These are phyloP conservation scores for Termitomyces eurrhizus DNA, from an alignment of 768 basidiomycete species.

Conservation along the genomic window DNA sequence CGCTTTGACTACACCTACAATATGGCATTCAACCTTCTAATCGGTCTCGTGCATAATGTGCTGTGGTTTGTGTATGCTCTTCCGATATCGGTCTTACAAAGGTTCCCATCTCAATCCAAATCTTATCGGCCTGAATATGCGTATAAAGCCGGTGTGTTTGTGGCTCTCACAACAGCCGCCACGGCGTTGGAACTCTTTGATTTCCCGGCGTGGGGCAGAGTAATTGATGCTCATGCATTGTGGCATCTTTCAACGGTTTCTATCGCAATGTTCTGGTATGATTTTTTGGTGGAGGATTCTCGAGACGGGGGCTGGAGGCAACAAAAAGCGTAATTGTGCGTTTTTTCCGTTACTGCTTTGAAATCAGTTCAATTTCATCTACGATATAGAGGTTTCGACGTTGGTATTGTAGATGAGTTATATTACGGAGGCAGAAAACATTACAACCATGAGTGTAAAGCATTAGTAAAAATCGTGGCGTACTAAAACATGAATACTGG, in stretches of 20 bases:
- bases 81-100: conserved; percentile 45
- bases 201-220: conserved; percentile 74
- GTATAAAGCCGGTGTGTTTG: conserved; percentile 54
- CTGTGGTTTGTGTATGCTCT: conserved; percentile 78
- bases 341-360: neutral
- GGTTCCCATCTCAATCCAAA: conserved; percentile 52
- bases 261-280: conserved; percentile 78
- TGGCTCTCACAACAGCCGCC: conserved; percentile 67
- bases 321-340: conserved; percentile 22
- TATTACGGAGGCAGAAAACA: neutral
- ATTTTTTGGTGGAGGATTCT: conserved; percentile 75
- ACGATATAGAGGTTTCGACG: neutral
- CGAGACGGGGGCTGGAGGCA: conserved; percentile 65
- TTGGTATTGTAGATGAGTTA: neutral
- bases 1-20: conserved; percentile 95
- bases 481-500: neutral
- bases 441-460: neutral
- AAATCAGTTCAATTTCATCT: neutral
- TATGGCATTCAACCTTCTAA: conserved; percentile 72
- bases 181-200: conserved; percentile 86
- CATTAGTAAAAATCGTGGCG: neutral
- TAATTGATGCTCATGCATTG: conserved; percentile 86
- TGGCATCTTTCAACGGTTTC: conserved; percentile 90
- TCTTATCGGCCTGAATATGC: conserved; percentile 57
- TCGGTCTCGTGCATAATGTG: conserved; percentile 77